These are phyloP conservation scores for Synchytrium microbalum DNA, from an alignment of 371 early-diverging fungal species.

Conservation along the genomic window DNA sequence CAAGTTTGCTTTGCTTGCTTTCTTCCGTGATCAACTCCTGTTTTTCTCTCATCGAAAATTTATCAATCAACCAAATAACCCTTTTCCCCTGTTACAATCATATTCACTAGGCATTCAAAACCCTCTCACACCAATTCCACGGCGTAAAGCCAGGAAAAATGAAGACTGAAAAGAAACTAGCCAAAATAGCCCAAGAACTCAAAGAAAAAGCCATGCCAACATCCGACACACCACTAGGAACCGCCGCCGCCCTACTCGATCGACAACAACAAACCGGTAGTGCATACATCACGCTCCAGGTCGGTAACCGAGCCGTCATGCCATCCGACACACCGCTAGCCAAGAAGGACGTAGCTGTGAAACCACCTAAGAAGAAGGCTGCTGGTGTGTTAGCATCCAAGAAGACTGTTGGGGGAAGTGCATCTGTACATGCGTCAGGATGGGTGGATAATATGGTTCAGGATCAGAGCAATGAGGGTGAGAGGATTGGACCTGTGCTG, in stretches of 20 bases:
- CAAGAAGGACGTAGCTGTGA: no score
- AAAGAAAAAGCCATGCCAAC: slow-evolving; percentile 67
- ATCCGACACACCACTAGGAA: slow-evolving; percentile 65
- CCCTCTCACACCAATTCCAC: slow-evolving; percentile 91
- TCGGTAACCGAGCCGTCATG: slow-evolving; percentile 53
- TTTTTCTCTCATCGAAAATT: background rate
- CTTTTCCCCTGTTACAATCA: slow-evolving; percentile 5
- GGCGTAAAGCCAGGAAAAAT: slow-evolving; percentile 86
- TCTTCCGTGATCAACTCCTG: background rate
- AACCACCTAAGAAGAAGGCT: no score
- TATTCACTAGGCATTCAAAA: slow-evolving; percentile 65
- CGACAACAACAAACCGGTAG: slow-evolving; percentile 61
- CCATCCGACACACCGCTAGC: no score
- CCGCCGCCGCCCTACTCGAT: slow-evolving; percentile 65
- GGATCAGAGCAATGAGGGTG: no score
- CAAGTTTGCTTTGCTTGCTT: background rate
- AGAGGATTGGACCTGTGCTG: no score
- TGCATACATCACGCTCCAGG: slow-evolving; percentile 75
- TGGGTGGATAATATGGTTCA: no score
- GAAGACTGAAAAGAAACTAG: slow-evolving; percentile 85
- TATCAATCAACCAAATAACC: slow-evolving; percentile 2
- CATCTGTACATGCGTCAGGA: no score
- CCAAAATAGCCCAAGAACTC: slow-evolving; percentile 73
- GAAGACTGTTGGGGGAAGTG: no score
- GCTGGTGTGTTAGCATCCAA: no score